Evolutionary conservation across 257 asterid species (phyloP), one percentile per base, ranked within the genome.

Genomic region (Scutellaria barbata): DNA sequence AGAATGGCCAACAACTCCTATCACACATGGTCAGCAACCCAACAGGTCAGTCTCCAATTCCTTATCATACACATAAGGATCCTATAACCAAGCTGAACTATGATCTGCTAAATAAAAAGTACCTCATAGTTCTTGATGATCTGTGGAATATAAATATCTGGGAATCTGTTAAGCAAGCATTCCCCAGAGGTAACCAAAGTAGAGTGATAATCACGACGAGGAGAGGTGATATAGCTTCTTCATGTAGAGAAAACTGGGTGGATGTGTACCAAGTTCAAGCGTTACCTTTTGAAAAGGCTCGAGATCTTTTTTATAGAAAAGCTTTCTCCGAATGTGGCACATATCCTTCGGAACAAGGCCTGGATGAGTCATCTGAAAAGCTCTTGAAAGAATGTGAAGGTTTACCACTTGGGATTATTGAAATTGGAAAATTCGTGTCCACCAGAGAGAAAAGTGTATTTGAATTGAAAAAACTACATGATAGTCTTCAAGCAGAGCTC

Each of bases 131-230:
- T 45, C 56, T 76, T 53, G 80, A 76, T 63, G 66, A 69, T 63
- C 11, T 62, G 1, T 76, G 80, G 80, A 43, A 25, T n/a, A 13
- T 22, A 53, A 39, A 76, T 5, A 61, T 30, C 63, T 62, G 76
- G 77, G 54, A 46, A 6, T 43, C 3, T 33, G 45, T 76, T 7
- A 54, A 20, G 22, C 11, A 10, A n/a, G 81, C 76, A 9, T 55
- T 76, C 2, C 77, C 76, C 4, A 12, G 5, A 12, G 40, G 0
- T 9, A 69, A 54, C 5, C 6, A 20, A n/a, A 63, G 81, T 25
- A 55, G 81, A 70, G 70, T 76, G 47, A 62, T 76, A 18, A 54
- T 76, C 67, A 76, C 80, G 6, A 76, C 80, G 5, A 57, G 73
- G 7, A 62, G 76, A 20, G 67, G 73, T 11, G 81, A 76, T 55